Evolutionary conservation across 2,329 filamentous ascomycete species (phyloP).

Genomic region (Periglandula ipomoeae): DNA sequence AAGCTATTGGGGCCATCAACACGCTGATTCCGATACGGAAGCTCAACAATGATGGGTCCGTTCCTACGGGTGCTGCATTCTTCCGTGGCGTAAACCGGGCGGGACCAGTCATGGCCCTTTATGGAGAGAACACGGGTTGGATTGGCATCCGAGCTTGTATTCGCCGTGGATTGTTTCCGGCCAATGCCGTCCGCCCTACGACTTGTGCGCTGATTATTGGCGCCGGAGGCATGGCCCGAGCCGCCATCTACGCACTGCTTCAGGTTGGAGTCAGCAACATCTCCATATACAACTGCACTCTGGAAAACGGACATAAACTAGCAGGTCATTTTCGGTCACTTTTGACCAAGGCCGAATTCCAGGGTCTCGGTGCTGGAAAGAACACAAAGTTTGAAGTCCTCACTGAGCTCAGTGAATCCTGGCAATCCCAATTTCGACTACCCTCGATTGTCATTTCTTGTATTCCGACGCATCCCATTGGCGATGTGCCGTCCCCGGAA

Average conservation of each 20-base stretch:
- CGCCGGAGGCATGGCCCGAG: slow-evolving; percentile 67
- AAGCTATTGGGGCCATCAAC: slow-evolving; percentile 67
- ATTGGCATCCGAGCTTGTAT: slow-evolving; percentile 69
- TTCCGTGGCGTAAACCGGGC: slow-evolving; percentile 47
- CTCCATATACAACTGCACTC: slow-evolving; percentile 63
- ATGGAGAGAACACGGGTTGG: slow-evolving; percentile 77
- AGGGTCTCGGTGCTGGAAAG: slow-evolving; percentile 32
- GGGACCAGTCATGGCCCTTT: slow-evolving; percentile 58
- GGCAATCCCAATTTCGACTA: slow-evolving; percentile 52
- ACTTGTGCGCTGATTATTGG: slow-evolving; percentile 53
- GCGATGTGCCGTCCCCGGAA: slow-evolving; percentile 54
- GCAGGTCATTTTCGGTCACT: slow-evolving; percentile 60
- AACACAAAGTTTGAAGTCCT: slow-evolving; percentile 49
- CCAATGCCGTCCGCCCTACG: slow-evolving; percentile 50
- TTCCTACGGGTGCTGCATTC: slow-evolving; percentile 44
- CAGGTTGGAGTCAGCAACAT: slow-evolving; percentile 70
- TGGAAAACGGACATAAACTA: slow-evolving; percentile 56
- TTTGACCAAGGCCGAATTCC: slow-evolving; percentile 32
- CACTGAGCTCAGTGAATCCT: slow-evolving; percentile 46
- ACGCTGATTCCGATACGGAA: slow-evolving; percentile 63
- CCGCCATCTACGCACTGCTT: slow-evolving; percentile 69
- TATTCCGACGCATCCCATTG: slow-evolving; percentile 61
- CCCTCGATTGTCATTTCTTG: slow-evolving; percentile 71
- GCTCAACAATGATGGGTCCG: slow-evolving; percentile 44
- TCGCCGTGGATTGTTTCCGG: slow-evolving; percentile 61